Conservation (phyloP, 1,139 yeast species). For the Suhomyces wounanorum region DNA sequence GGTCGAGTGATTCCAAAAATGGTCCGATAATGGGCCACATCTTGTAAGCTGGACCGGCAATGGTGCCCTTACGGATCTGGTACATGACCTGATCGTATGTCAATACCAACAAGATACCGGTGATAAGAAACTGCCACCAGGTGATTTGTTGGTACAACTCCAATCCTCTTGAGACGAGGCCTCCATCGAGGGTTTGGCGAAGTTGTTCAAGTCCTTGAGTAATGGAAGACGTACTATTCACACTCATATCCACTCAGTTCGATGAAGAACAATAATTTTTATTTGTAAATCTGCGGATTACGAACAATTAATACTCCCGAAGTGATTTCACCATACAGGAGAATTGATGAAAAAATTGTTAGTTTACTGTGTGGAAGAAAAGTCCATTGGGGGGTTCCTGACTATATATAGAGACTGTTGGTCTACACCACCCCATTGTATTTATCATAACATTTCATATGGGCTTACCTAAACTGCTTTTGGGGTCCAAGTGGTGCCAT, state of each 20-base stretch:
- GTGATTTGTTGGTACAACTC: conserved; percentile 15
- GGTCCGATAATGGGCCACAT: conserved; percentile 97
- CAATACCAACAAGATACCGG: conserved; percentile 53
- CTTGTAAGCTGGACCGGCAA: conserved; percentile 87
- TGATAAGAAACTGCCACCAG: conserved; percentile 56
- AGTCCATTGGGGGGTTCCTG: not conserved
- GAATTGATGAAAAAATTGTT: not conserved
- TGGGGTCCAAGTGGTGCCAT: conserved; percentile 2
- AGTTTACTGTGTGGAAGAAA: not conserved
- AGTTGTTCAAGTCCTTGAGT: conserved; percentile 14
- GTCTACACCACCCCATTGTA: not conserved
- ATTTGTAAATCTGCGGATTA: not conserved
- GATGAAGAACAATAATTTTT: conserved; percentile 2
- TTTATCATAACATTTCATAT: not conserved
- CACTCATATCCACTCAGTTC: conserved; percentile 11
- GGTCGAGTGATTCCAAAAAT: conserved; percentile 91
- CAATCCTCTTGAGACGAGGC: conserved; percentile 4
- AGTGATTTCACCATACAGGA: conserved; percentile 1
- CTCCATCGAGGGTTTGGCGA: conserved; percentile 11
- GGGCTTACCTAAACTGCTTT: not conserved
- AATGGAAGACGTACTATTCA: conserved; percentile 19
- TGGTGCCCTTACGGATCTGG: conserved; percentile 75
- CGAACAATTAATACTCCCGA: not conserved
- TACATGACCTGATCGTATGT: conserved; percentile 82
- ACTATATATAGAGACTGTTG: not conserved